phyloP scores from a whole-genome alignment of 1,139 yeast genomes.

The Debaryomyces nepalensis region DNA sequence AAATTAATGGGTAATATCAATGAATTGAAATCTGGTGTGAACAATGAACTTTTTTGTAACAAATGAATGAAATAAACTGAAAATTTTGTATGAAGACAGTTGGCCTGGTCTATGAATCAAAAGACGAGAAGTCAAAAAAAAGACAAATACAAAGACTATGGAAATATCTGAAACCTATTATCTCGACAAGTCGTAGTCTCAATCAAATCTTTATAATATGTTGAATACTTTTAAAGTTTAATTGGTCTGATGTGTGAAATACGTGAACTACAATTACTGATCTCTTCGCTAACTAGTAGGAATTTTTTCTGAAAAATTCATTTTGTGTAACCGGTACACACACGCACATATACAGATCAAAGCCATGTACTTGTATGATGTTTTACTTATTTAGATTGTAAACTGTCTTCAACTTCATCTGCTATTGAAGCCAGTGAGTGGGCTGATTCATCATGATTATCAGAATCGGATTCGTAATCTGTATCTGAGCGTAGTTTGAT shows the following conservation, averaged over 20 bases:
- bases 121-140: constrained; percentile 2
- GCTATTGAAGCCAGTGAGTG: not conserved
- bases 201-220: constrained; percentile 4
- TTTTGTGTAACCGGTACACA: constrained; percentile 10
- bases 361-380: too few species aligned
- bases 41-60: not conserved
- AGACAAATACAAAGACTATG: constrained; percentile 3
- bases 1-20: not conserved
- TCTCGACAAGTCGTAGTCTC: not conserved
- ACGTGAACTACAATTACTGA: constrained; percentile 6
- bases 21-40: constrained; percentile 2
- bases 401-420: constrained; percentile 6
- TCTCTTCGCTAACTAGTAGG: constrained; percentile 14
- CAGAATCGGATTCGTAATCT: constrained; percentile 3
- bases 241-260: not conserved
- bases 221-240: constrained; percentile 1
- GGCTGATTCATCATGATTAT: not conserved
- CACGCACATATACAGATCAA: not conserved
- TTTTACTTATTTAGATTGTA: too few species aligned
- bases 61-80: constrained; percentile 4
- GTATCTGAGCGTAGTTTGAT: not conserved
- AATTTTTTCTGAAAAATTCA: constrained; percentile 7
- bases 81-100: not conserved
- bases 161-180: constrained; percentile 2
- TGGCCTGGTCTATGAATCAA: not conserved